A percentile compares a stretch with the other conserved stretches of the same genome.
Conservation (phyloP, 148 eudicot species). For the Rhododendron kiyosumense region DNA sequence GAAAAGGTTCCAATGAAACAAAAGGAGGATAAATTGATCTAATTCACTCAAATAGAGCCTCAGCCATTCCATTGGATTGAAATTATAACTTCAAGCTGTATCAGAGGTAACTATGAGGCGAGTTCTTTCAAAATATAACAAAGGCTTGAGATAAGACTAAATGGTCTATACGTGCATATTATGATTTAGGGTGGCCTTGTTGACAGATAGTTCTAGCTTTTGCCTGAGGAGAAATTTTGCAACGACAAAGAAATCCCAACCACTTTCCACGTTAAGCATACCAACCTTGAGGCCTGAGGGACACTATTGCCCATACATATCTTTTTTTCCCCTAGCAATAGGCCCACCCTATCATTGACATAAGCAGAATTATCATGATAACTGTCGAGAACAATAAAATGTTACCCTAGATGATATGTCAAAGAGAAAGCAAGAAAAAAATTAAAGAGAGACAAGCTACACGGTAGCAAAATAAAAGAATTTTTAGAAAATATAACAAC, state of each 20-base stretch:
- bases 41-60: neutral
- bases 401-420: neutral
- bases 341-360: neutral
- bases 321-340: neutral
- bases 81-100: neutral
- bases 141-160: neutral
- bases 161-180: neutral
- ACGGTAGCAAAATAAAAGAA: neutral
- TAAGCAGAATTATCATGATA: neutral
- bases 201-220: neutral
- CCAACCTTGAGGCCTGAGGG: neutral
- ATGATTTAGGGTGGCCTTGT: neutral
- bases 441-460: neutral
- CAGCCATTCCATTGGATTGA: neutral
- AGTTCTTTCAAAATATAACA: neutral
- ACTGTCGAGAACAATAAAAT: neutral
- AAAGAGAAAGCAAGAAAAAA: conserved; percentile 4
- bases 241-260: neutral
- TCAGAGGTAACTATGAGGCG: neutral
- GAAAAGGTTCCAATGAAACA: neutral
- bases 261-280: neutral
- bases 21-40: neutral
- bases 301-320: neutral
- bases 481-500: neutral
- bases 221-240: neutral